phyloP scores from a whole-genome alignment of 805 yeast genomes.

The Saturnispora gosingensis region DNA sequence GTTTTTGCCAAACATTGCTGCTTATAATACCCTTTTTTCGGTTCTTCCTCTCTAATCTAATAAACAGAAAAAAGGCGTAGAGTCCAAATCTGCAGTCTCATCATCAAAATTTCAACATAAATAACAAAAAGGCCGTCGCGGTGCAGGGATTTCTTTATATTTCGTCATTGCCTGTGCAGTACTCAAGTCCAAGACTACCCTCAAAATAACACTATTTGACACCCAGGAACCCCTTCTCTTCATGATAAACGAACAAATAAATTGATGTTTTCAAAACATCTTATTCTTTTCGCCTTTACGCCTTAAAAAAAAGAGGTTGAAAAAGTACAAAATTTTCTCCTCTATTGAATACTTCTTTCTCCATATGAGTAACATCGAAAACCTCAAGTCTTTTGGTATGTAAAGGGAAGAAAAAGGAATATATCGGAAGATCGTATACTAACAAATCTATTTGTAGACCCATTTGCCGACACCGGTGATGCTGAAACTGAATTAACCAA shows the following conservation, averaged over 20 bases:
- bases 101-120: not conserved
- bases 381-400: slow-evolving; percentile 67
- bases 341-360: not conserved
- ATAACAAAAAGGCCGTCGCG: not conserved
- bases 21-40: not conserved
- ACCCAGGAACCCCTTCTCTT: not conserved
- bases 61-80: not conserved
- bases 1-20: slow-evolving; percentile 16
- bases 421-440: not conserved
- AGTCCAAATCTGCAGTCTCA: not conserved
- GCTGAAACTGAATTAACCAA: slow-evolving; percentile 94
- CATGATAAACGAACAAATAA: not conserved
- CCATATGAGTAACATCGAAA: slow-evolving; percentile 85
- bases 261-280: not conserved
- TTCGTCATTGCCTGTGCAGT: too few relatives aligned
- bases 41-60: not conserved
- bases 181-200: too few relatives aligned
- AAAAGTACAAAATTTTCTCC: not conserved
- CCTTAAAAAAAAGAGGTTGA: not conserved
- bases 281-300: not conserved
- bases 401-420: slow-evolving; percentile 4
- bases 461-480: slow-evolving; percentile 99
- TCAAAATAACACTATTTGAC: not conserved
- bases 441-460: slow-evolving; percentile 41
- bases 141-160: not conserved